These are phyloP conservation scores for Circinella umbellata DNA, from an alignment of 371 early-diverging fungal genomes.

Conservation along the genomic window DNA sequence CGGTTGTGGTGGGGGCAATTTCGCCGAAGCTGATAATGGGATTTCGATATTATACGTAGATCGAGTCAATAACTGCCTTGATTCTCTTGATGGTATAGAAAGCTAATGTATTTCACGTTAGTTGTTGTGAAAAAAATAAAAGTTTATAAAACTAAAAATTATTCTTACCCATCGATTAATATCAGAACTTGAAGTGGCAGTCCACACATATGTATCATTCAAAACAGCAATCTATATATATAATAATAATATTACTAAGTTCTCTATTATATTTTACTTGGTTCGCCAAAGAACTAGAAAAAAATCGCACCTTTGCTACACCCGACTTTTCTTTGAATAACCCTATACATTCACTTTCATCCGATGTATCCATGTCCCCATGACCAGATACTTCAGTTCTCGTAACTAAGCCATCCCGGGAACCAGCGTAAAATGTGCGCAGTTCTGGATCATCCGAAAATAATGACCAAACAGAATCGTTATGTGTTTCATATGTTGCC, in stretches of 20 bases:
- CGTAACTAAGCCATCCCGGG: constrained; percentile 89
- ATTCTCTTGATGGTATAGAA: constrained; percentile 58
- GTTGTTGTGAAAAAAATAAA: too few species aligned
- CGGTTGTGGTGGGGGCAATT: constrained; percentile 46
- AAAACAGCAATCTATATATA: constrained; percentile 66
- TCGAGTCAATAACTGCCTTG: constrained; percentile 50
- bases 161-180: constrained; percentile 83
- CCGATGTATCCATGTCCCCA: constrained; percentile 37
- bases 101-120: constrained; percentile 28
- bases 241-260: too few species aligned
- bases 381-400: constrained; percentile 64
- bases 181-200: constrained; percentile 82
- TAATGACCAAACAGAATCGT: constrained; percentile 92
- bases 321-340: constrained; percentile 85
- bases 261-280: too few species aligned
- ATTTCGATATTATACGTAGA: constrained; percentile 51
- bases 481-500: constrained; percentile 83
- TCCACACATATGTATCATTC: constrained; percentile 89
- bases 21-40: constrained; percentile 44
- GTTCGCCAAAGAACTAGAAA: too few species aligned
- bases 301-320: constrained; percentile 69
- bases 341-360: constrained; percentile 78
- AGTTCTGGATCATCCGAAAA: constrained; percentile 84
- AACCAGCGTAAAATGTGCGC: constrained; percentile 90
- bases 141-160: not conserved